A percentile compares a stretch with the other conserved stretches of the same genome.
Conservation (phyloP, 2,329 filamentous ascomycete genomes). For the Hirsutella thompsonii region DNA sequence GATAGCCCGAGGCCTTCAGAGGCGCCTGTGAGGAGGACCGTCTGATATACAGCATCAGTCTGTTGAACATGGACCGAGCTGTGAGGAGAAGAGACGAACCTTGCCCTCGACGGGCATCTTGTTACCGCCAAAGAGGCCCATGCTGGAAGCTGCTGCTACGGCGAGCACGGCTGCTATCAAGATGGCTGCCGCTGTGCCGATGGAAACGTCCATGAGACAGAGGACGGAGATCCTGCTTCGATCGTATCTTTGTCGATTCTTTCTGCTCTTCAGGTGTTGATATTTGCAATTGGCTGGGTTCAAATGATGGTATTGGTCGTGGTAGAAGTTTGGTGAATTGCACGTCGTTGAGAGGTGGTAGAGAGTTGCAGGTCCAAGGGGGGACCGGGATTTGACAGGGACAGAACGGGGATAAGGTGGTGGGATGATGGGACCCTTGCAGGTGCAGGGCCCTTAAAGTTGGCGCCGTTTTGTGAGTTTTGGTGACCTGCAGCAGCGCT, state of each 20-base stretch:
- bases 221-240: too few species aligned
- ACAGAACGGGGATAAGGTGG: too few species aligned
- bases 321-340: too few species aligned
- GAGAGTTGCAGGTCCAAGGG: too few species aligned
- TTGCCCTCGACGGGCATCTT: conserved; percentile 76
- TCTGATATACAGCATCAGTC: conserved; percentile 35
- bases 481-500: background rate
- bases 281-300: too few species aligned
- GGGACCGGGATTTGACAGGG: too few species aligned
- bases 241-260: too few species aligned
- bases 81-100: conserved; percentile 31
- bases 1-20: conserved; percentile 86
- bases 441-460: background rate
- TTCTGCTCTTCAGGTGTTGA: too few species aligned
- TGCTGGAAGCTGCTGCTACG: conserved; percentile 27
- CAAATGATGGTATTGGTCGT: too few species aligned
- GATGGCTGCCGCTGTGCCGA: conserved; percentile 9
- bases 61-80: conserved; percentile 1
- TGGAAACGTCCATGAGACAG: conserved; percentile 4
- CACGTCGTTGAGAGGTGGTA: too few species aligned
- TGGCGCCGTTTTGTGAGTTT: background rate
- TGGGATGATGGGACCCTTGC: background rate
- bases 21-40: conserved; percentile 76
- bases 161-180: conserved; percentile 17
- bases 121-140: conserved; percentile 59